Evolutionary conservation across 2,329 filamentous ascomycete species (phyloP).

Genomic region (Ascomycota sp.): DNA sequence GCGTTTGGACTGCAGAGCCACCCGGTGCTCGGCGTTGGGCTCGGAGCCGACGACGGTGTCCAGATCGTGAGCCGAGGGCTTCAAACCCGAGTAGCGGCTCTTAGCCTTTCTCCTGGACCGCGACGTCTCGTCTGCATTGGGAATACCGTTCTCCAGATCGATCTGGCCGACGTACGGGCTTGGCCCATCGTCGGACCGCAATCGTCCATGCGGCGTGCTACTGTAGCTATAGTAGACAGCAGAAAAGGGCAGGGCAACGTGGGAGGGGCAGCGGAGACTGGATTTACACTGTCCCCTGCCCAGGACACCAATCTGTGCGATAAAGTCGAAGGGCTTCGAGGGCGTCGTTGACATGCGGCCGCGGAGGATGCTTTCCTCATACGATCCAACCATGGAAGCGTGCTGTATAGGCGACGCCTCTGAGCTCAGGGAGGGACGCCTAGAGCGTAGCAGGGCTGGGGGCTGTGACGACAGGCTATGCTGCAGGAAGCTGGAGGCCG

Average conservation of each 20-base stretch:
- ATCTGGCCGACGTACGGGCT: slow-evolving; percentile 92
- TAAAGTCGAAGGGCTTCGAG: slow-evolving; percentile 78
- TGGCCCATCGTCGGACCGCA: slow-evolving; percentile 59
- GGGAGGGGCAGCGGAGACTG: slow-evolving; percentile 65
- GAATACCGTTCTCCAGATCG: slow-evolving; percentile 66
- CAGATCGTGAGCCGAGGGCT: slow-evolving; percentile 8
- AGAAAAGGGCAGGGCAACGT: slow-evolving; percentile 78
- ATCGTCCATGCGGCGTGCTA: slow-evolving; percentile 40
- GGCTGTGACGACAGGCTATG: slow-evolving; percentile 26
- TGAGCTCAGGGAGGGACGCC: slow-evolving; percentile 50
- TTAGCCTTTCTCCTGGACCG: slow-evolving; percentile 28
- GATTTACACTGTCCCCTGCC: slow-evolving; percentile 78
- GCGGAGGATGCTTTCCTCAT: slow-evolving; percentile 87
- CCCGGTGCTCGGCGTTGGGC: slow-evolving; percentile 11
- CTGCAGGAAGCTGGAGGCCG: slow-evolving; percentile 22
- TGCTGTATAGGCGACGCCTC: slow-evolving; percentile 66
- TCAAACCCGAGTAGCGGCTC: slow-evolving; percentile 19
- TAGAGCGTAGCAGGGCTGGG: slow-evolving; percentile 28
- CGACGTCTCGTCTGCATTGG: slow-evolving; percentile 26
- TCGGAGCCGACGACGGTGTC: slow-evolving; percentile 6
- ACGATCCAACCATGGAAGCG: slow-evolving; percentile 92
- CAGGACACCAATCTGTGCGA: slow-evolving; percentile 86
- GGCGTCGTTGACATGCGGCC: slow-evolving; percentile 94
- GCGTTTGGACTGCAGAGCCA: slow-evolving; percentile 23
- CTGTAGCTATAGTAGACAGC: slow-evolving; percentile 93